phyloP scores from a whole-genome alignment of 768 basidiomycete genomes.

The Leccinellum albellum region DNA sequence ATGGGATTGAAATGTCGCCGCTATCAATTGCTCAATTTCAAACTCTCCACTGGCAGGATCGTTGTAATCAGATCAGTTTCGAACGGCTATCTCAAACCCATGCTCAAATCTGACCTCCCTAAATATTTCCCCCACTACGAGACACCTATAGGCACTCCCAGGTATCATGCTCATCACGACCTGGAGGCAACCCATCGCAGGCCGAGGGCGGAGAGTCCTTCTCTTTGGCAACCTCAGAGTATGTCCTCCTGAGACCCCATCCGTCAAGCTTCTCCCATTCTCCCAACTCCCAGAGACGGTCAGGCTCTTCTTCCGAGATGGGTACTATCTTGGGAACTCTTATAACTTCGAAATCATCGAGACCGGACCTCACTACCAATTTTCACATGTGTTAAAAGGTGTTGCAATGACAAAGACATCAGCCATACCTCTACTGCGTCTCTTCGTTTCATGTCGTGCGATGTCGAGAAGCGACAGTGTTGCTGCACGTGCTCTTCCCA shows the following conservation, averaged over 20 bases:
- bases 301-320: conserved; percentile 9
- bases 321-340: conserved; percentile 17
- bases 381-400: background rate
- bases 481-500: background rate
- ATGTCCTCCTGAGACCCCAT: conserved; percentile 12
- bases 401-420: background rate
- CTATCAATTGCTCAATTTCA: background rate
- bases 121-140: background rate
- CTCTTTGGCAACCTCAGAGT: conserved; percentile 21
- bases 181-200: background rate
- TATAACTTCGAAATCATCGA: conserved; percentile 23
- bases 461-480: conserved; percentile 10
- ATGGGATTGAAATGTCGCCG: background rate
- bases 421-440: conserved; percentile 12
- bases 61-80: background rate
- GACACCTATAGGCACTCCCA: conserved; percentile 15
- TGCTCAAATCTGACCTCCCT: background rate
- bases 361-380: conserved; percentile 10
- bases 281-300: background rate
- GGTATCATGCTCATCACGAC: conserved; percentile 6
- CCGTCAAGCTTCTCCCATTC: conserved; percentile 27
- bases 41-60: background rate
- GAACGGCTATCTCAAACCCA: background rate
- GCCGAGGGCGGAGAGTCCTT: background rate
- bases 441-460: conserved; percentile 4